Evolutionary conservation across 1,284 basidiomycete species (phyloP), one percentile per base, ranked within the genome.

Genomic region (Pseudozyma sp.): DNA sequence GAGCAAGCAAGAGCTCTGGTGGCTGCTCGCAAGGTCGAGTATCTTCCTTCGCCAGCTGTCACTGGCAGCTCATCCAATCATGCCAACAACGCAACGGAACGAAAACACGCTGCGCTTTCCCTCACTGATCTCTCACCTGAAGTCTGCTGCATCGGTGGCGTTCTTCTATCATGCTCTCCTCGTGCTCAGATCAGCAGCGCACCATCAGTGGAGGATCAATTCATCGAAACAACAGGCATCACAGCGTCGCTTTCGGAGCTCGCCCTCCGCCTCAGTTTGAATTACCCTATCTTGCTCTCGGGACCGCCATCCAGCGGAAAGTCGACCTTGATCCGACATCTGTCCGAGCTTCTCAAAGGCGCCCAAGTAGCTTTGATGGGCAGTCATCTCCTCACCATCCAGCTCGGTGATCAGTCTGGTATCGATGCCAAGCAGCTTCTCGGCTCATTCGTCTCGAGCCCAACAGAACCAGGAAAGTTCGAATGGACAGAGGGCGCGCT

Each of bases 401-500:
- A 98, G 42, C 93, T 97, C 93, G 83, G 81, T 12, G 83, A 84
- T 45, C 80, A 83, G 43, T 79, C 79, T 2, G 82, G 82, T 2
- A 89, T 99, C 58, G 97, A 99, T 83, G 92, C 96, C 39, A 93
- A 97, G 52, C 92, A 94, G 1, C 89, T 99, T 1, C 89, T 99
- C 38, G 97, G 97, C 7, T 96, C 94, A 2, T 97, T 98, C 70
- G 88, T 94, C 3, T 97, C 96, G 1, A 97, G 95, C 0, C 88
- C 92, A 0, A 91, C 89, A 1, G 89, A 90, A 43, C 92, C 94
- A 0, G 97, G 97, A 11, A 91, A 91, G 0, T 99, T 99, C 78
- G 93, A 96, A 81, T 99, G 95, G 92, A 93, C 93, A 84, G 95
- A 99, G 77, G 97, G 97, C 12, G 92, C 95, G 0, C 88, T 99